Evolutionary conservation across 768 basidiomycete genomes (phyloP).

Genomic region (Pleurotus cornucopiae): DNA sequence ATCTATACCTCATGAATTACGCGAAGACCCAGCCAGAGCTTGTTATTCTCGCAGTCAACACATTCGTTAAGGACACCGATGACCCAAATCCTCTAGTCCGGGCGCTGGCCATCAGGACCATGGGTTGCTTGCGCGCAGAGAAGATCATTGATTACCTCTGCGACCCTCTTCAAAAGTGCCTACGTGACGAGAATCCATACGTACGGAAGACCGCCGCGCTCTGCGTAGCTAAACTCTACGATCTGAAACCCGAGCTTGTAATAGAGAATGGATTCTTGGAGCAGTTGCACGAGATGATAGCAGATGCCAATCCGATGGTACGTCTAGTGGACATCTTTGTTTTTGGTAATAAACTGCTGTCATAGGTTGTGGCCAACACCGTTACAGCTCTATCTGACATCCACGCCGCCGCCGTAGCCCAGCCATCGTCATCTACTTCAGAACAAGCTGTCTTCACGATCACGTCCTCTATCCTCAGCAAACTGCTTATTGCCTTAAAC

Average conservation of each 20-base stretch:
- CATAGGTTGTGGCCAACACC: conserved; percentile 96
- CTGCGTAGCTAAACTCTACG: conserved; percentile 96
- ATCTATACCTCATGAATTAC: conserved; percentile 98
- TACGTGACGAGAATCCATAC: conserved; percentile 96
- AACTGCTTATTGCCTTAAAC: conserved; percentile 90
- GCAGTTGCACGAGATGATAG: conserved; percentile 86
- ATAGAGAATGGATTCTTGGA: conserved; percentile 93
- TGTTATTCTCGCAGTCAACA: conserved; percentile 98
- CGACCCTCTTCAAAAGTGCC: conserved; percentile 86
- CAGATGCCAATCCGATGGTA: conserved; percentile 97
- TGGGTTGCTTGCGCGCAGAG: conserved; percentile 95
- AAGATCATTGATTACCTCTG: conserved; percentile 99
- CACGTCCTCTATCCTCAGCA: conserved; percentile 78
- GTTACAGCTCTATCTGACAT: conserved; percentile 92
- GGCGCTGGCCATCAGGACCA: conserved; percentile 94
- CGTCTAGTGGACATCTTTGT: conserved; percentile 10
- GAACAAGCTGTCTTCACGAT: conserved; percentile 76
- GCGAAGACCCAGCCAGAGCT: conserved; percentile 98
- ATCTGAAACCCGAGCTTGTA: conserved; percentile 92
- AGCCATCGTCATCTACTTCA: conserved; percentile 48
- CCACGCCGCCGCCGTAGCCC: conserved; percentile 64
- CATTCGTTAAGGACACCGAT: conserved; percentile 96
- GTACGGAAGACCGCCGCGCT: conserved; percentile 97
- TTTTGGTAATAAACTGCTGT: conserved; percentile 3
- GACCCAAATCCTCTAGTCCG: conserved; percentile 96